Evolutionary conservation across 352 stramenopile genomes (phyloP), one percentile per base, ranked within the genome.

Genomic region (Pythium folliculosum): DNA sequence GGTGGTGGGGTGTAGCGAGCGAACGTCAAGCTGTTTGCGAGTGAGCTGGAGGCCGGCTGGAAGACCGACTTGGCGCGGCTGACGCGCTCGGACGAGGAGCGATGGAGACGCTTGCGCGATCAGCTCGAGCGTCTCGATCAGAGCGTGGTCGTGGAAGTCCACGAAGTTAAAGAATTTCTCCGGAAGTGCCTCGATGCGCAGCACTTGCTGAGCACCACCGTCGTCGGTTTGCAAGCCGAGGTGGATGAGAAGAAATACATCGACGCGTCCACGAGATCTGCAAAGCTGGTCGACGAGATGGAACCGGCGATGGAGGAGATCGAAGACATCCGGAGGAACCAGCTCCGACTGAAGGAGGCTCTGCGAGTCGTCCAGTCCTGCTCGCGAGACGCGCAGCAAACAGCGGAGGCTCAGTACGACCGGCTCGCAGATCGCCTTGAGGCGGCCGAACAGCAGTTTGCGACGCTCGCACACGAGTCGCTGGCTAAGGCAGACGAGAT

Each of bases 161-260:
- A 70, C 23, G 76, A 88, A 14, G 48, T 83, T 19, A 84, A 82
- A 30, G 65, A 56, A 1, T 67, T 86, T 22, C 30, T 89, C 22
- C 73, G 77, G 13, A 91, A 87, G 45, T 86, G 73, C 40, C 67
- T 87, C 1, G 80, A 91, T 25, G 82, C 77, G 23, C 80, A 91
- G 48, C 80, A 91, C 35, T 60, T 89, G 45, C 55, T 91, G 23
- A 88, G 82, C 59, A 66, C 71, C 19, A 88, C 77, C 0, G 70
- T 91, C 8, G 80, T 91, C 17, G 72, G 76, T 48, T 58, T 91
- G 22, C 80, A 89, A 68, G 71, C 60, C 7, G 82, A 89, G 16
- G 51, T 88, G 14, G 81, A 89, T 23, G 69, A 81, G 1, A 65
- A 62, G 43, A 53, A 23, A 22, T 40, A n/a, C 13, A 12, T 27